Conservation (phyloP, 306 rosid genomes). For the Glycine latifolia region DNA sequence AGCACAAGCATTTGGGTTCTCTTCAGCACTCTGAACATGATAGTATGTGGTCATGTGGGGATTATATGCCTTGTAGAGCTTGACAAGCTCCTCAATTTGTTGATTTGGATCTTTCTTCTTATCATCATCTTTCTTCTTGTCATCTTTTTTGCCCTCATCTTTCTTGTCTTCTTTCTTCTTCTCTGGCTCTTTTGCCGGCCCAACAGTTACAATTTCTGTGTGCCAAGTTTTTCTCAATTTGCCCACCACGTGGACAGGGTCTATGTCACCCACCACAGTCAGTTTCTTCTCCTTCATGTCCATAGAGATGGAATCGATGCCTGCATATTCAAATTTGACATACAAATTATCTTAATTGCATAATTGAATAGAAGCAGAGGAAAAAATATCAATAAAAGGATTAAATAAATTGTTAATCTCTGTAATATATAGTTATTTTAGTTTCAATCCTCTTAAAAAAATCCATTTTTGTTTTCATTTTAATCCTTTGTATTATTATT, state of each 20-base stretch:
- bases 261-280: constrained; percentile 72
- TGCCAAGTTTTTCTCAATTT: constrained; percentile 76
- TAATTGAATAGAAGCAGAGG: not conserved
- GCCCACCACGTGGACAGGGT: constrained; percentile 67
- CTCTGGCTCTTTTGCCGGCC: constrained; percentile 84
- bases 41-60: constrained; percentile 58
- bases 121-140: constrained; percentile 48
- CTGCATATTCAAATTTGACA: constrained; percentile 47
- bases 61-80: constrained; percentile 47
- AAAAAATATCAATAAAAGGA: not conserved
- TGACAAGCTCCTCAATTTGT: constrained; percentile 64
- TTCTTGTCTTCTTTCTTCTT: constrained; percentile 63
- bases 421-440: not conserved
- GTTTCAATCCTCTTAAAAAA: no score
- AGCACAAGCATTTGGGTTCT: constrained; percentile 77
- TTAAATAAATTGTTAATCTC: not conserved
- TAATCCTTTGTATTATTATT: not conserved
- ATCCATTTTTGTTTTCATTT: not conserved
- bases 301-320: constrained; percentile 82
- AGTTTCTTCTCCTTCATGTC: constrained; percentile 88
- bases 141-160: constrained; percentile 47
- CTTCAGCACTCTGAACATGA: constrained; percentile 65
- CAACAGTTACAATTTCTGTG: constrained; percentile 72
- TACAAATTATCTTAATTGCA: not conserved
- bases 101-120: constrained; percentile 58